phyloP scores from a whole-genome alignment of 129 eudicot genomes.

The Helianthus tuberosus region DNA sequence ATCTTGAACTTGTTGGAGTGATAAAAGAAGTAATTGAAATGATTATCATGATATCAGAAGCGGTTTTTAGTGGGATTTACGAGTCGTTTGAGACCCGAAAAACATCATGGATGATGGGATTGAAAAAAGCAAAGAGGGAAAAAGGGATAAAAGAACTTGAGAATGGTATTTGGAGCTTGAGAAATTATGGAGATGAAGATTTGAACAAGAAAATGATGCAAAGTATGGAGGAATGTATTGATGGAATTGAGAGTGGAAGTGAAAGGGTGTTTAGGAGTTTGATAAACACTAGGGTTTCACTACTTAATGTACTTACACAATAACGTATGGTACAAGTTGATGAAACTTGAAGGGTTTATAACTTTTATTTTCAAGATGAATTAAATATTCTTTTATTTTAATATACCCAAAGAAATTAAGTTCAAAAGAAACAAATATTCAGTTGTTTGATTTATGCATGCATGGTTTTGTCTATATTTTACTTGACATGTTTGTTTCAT shows the following conservation, averaged over 20 bases:
- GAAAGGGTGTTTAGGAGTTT: conserved; percentile 80
- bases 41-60: conserved; percentile 48
- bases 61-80: conserved; percentile 53
- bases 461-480: neutral
- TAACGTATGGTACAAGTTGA: conserved; percentile 19
- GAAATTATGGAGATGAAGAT: conserved; percentile 40
- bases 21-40: conserved; percentile 50
- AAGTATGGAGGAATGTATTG: conserved; percentile 64
- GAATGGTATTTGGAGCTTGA: conserved; percentile 53
- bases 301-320: conserved; percentile 77
- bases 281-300: conserved; percentile 76
- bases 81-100: conserved; percentile 43
- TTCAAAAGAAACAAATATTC: conserved; percentile 20
- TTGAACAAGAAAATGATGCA: conserved; percentile 64
- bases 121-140: conserved; percentile 41
- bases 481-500: neutral
- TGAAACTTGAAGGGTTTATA: conserved; percentile 15
- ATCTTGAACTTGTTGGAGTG: conserved; percentile 44
- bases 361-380: conserved; percentile 15
- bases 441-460: conserved; percentile 28
- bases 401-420: conserved; percentile 12
- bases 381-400: conserved; percentile 26
- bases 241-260: conserved; percentile 66
- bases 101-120: conserved; percentile 43
- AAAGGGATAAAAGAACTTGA: conserved; percentile 56